Percentiles rank a stretch among this genome's conserved stretches.
Conservation (phyloP, 164 flowering plant genomes). For the Nymphaea thermarum region DNA sequence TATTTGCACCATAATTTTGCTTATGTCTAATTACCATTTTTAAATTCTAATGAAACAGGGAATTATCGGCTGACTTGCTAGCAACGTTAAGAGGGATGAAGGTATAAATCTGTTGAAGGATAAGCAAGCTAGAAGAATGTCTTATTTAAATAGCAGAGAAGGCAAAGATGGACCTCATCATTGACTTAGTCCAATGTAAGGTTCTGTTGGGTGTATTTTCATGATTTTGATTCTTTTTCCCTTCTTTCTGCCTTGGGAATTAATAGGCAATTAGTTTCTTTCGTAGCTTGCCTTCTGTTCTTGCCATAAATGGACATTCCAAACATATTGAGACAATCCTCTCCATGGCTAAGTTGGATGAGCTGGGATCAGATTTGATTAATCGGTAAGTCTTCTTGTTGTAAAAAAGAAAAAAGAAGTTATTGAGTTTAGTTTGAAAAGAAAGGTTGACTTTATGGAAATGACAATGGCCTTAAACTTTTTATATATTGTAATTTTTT, state of each 20-base stretch:
- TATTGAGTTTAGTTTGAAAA: not conserved
- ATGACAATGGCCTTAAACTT: not conserved
- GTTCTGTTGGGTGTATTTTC: conserved; percentile 9
- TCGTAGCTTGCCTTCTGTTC: conserved; percentile 58
- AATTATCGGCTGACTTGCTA: conserved; percentile 11
- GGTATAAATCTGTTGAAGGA: conserved; percentile 13
- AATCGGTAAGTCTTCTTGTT: conserved; percentile 37
- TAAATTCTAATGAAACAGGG: conserved; percentile 4
- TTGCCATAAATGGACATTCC: conserved; percentile 82
- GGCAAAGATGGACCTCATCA: conserved; percentile 65
- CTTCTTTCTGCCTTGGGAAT: not conserved
- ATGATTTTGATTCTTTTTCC: not conserved
- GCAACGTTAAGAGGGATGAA: conserved; percentile 10
- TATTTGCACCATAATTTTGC: too few relatives aligned
- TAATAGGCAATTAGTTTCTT: conserved; percentile 3
- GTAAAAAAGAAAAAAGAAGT: not conserved
- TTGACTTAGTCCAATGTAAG: conserved; percentile 58
- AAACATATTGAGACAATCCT: conserved; percentile 80
- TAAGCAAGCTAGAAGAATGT: conserved; percentile 34
- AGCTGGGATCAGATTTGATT: conserved; percentile 69
- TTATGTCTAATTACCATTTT: not conserved
- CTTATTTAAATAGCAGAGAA: conserved; percentile 67
- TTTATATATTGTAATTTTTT: not conserved
- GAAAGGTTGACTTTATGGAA: not conserved
- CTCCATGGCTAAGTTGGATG: conserved; percentile 85